Base-by-base conservation (phyloP, 2,329 filamentous ascomycete species). In the Didymella exigua region DNA sequence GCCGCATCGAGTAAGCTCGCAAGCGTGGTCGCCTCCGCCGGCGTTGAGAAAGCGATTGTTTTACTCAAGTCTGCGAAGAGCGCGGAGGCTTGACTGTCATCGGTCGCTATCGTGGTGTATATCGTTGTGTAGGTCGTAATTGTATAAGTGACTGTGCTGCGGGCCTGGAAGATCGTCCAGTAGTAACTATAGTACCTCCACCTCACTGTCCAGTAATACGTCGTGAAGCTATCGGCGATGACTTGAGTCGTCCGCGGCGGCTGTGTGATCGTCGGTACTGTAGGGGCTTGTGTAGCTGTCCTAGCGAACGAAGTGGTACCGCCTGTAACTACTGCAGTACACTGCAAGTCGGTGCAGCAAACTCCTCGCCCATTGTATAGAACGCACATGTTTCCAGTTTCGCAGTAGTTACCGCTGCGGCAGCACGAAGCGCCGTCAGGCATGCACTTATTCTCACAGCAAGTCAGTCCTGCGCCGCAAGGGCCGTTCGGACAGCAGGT, bases 151-250 rank as follows among this genome's bases (percentile, higher is more conserved):
- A 62, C 59, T 13, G 56, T 57, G 14, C 49, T 56, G 36, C 42
- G 51, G 6, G 57, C 43, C 8, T 43, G 37, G 26, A 54, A 54
- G 10, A 56, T 55, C 11, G 33, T 56, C 56, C 56, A 63, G 42
- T 56, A 63, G 49, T 56, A 62, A 18, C 48, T 55, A 21, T 47
- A 45, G 29, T 63, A 63, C 51, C 61, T 59, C 60, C 60, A 61
- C 21, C 54, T 59, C 18, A 63, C 58, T 8, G 60, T 63, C 60
- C 58, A 61, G 42, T 61, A 61, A 31, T 58, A 63, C 4, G 57
- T 56, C 6, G 49, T 44, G 41, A 50, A 54, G 7, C 13, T 42
- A 11, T 54, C 57, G 4, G 33, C 59, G 8, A 45, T 41, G 16
- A 46, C 34, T 29, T 42, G 24, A 1, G 54, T 59, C 8, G 57